These are phyloP conservation scores for Gyromitra esculenta DNA, from an alignment of 2,329 filamentous ascomycete species.

Conservation along the genomic window DNA sequence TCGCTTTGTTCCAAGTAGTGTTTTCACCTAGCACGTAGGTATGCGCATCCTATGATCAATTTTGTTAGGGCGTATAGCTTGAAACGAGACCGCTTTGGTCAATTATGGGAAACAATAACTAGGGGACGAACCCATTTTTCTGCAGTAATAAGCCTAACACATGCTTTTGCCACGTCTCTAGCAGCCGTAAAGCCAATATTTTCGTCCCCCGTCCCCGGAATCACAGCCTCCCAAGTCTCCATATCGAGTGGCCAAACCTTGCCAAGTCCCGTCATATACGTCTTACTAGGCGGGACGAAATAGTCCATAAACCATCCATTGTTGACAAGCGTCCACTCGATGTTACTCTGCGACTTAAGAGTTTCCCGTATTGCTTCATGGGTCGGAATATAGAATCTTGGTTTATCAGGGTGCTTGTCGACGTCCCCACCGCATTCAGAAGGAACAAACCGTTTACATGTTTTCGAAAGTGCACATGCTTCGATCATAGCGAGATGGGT, in stretches of 20 bases:
- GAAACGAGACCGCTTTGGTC: not conserved
- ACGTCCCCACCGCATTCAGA: conserved; percentile 18
- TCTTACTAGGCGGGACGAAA: conserved; percentile 5
- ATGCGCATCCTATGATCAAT: conserved; percentile 4
- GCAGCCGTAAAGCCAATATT: conserved; percentile 5
- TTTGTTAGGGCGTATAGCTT: not conserved
- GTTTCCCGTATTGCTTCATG: not conserved
- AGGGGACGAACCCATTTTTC: conserved; percentile 19
- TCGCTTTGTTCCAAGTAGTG: conserved; percentile 20
- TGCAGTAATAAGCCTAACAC: conserved; percentile 5
- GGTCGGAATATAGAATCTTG: conserved; percentile 16
- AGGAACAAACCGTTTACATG: conserved; percentile 16
- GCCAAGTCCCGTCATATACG: conserved; percentile 15
- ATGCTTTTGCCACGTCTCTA: conserved; percentile 26
- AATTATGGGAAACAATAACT: not conserved
- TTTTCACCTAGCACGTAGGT: conserved; percentile 12
- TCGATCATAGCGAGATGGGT: conserved; percentile 14
- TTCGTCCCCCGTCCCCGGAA: conserved; percentile 15
- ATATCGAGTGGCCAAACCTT: conserved; percentile 12
- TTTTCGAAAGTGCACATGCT: conserved; percentile 17
- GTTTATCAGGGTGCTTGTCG: conserved; percentile 20
- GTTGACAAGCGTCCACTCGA: conserved; percentile 11
- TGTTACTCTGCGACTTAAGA: not conserved
- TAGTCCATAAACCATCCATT: conserved; percentile 24
- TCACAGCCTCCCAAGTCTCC: conserved; percentile 15